Base-by-base conservation (phyloP, 2,329 filamentous ascomycete genomes). In the Hypoxylon sp. region DNA sequence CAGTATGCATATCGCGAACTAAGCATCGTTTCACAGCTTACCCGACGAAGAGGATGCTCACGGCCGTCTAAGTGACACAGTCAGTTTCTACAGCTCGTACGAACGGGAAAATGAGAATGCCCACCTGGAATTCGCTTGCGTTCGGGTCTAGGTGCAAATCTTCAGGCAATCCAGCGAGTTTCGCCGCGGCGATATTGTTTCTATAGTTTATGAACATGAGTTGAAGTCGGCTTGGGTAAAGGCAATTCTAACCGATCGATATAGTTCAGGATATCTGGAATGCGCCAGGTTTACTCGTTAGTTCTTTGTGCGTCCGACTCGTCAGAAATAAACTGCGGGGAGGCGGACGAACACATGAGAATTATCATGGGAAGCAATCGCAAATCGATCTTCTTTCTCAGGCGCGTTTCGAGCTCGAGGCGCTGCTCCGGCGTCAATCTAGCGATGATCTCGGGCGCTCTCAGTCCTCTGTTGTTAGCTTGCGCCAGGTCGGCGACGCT, bases 351-450 rank as follows among this genome's bases (percentile, higher is more conserved):
- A 74, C 72, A 91, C 82, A 91, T 90, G 48, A 91, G 69, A 54
- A 91, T 85, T 43, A 91, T 80, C 77, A 88, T 88, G 0, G 89
- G 89, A 70, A 92, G 79, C 28, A 92, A 74, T 53, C 88, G 79
- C 7, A 84, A 68, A 73, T 92, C 90, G 56, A 92, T 86, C 74
- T 90, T 92, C 64, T 84, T 81, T 60, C 84, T 80, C 53, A 92
- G 76, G 52, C 80, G 82, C 60, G 77, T 80, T 73, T 92, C 89
- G 1, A 86, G 79, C 5, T 73, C 70, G 0, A 74, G 57, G 37
- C 85, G 81, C 67, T 87, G 78, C 66, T 87, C 85, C 0, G 79
- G 77, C 1, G 81, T 80, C 70, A 88, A 77, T 48, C 80, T 74
- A 30, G 78, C 75, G 54, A 82, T 73, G 39, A 77, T 73, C 17